These are phyloP conservation scores for Peterozyma toletana DNA, from an alignment of 805 yeast genomes.

Conservation along the genomic window DNA sequence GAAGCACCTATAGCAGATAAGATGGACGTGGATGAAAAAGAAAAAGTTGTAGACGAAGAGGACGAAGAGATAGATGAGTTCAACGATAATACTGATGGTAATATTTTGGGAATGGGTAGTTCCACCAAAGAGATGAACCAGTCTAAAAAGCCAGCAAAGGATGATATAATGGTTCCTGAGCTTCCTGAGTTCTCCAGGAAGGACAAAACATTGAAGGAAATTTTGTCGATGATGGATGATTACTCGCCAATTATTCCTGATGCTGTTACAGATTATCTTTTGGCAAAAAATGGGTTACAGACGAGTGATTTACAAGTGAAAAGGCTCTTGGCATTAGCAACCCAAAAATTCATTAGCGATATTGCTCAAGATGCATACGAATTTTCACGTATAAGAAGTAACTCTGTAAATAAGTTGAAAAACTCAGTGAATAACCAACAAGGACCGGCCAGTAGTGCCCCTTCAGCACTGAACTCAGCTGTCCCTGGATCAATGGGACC, in stretches of 20 bases:
- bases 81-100: constrained; percentile 3
- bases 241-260: constrained; percentile 96
- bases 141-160: neutral
- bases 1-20: neutral
- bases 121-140: neutral
- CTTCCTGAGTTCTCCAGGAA: constrained; percentile 66
- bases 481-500: constrained; percentile 5
- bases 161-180: constrained; percentile 30
- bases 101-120: neutral
- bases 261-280: constrained; percentile 88
- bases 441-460: constrained; percentile 14
- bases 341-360: constrained; percentile 91
- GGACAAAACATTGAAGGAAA: constrained; percentile 78
- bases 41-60: constrained; percentile 3
- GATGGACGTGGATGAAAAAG: neutral
- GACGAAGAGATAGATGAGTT: constrained; percentile 8
- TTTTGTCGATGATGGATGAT: constrained; percentile 84
- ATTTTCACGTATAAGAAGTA: constrained; percentile 80
- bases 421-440: constrained; percentile 64
- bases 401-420: constrained; percentile 77
- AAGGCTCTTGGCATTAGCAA: constrained; percentile 84
- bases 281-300: constrained; percentile 79
- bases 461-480: constrained; percentile 1
- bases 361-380: constrained; percentile 96
- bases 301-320: constrained; percentile 73